Evolutionary conservation across 2,329 filamentous ascomycete species (phyloP), one percentile per base, ranked within the genome.

Genomic region (Fusarium longipes): DNA sequence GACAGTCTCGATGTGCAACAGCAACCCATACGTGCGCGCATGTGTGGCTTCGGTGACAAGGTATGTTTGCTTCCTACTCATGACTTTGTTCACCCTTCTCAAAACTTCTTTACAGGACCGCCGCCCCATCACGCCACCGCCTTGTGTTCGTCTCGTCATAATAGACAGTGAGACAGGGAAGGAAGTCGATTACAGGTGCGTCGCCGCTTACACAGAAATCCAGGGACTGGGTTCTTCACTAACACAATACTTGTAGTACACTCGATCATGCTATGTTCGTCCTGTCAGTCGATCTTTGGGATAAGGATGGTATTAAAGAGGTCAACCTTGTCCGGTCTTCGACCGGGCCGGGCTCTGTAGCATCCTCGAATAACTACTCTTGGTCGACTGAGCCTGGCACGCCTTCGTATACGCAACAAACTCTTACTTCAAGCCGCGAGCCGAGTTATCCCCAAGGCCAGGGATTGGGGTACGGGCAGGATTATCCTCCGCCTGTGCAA

Each of bases 21-120:
- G 81, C 93, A 98, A 78, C 96, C 96, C 49, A 86, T 93, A 73
- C 89, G 96, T 73, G 96, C 96, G 69, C 92, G 96, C 64, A 98
- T 98, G 96, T 99, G 96, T 82, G 96, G 96, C 9, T 99, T 98
- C 81, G 96, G 96, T 65, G 96, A 99, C 82, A 99, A 98, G 86
- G 93, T 96, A 81, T 57, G 82, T 72, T 57, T 59, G 20, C 47
- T 29, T 44, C n/a, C 27, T 18, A 25, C 40, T 12, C 17, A 39
- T 44, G 35, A 20, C 17, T n/a, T 32, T 11, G 38, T n/a, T 18
- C 24, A 27, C 27, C 18, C n/a, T 17, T 43, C 60, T 67, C 20
- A 57, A 53, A 55, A 62, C 47, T 33, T 22, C 11, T 22, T 14
- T 50, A 56, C 74, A 97, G 92, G 96, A 99, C 78, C 92, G 96